Evolutionary conservation across 768 basidiomycete species (phyloP), one percentile per base, ranked within the genome.

Genomic region (Dentipellis sp.): DNA sequence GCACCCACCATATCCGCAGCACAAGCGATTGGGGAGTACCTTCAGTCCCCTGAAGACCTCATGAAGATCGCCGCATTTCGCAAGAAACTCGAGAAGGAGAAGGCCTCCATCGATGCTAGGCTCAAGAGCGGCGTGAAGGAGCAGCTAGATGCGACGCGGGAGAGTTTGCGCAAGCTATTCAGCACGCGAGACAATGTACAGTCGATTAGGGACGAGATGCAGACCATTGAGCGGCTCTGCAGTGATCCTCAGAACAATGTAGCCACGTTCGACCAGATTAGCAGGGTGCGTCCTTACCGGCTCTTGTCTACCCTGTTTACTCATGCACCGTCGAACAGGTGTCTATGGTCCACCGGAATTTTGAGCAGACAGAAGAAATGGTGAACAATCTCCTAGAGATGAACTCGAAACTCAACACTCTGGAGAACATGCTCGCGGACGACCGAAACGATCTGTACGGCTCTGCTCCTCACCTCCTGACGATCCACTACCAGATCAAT

Each of bases 21-120:
- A 0, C 90, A 92, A 68, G 84, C 88, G 36, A 80, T 92, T 50
- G 88, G 90, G 57, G 93, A 95, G 72, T 87, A 92, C 65, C 78
- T 97, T 9, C 92, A 94, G 64, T 89, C 90, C 19, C 94, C 94
- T 1, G 93, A 95, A 64, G 94, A 97, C 71, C 86, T 98, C 55
- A 74, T 83, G 61, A 97, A 97, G 70, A 82, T 97, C 36, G 78
- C 82, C 1, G 82, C 91, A 0, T 92, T 91, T 66, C 82, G 92
- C 59, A 95, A 94, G 75, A 94, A 94, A 65, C 79, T 97, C 46
- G 87, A 94, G 70, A 97, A 97, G 70, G 95, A 98, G 71, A 95
- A 97, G 71, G 84, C 92, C 0, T 91, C 92, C 9, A 89, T 98
- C 58, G 91, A 97, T 65, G 84, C 87, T 3, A 81, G 93, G 64